Base-by-base conservation (phyloP, 2,329 filamentous ascomycete genomes). In the Ilyonectria robusta region DNA sequence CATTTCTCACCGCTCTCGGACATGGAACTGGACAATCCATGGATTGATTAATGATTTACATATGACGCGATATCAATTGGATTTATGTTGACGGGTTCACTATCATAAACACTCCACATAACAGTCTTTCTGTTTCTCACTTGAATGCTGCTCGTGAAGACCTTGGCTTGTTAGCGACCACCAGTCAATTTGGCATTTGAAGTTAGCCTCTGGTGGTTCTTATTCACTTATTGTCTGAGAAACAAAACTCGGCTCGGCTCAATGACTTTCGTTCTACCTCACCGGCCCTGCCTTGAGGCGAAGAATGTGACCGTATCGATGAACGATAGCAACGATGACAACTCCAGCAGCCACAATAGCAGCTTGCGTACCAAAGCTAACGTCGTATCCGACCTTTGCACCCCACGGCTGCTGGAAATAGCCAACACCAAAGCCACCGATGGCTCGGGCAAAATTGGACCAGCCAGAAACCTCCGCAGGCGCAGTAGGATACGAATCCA, bases 321-420 rank as follows among this genome's bases (percentile, higher is more conserved):
- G 68, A 2, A 69, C 61, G n/a, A 73, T 50, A 8, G 17, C 59
- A n/a, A 73, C 59, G 1, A 72, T 21, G 26, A 33, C 77, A 56
- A 65, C 55, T 10, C 47, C 47, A 2, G 42, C 44, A 4, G 47
- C 70, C 7, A 67, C 68, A 60, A 74, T 64, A 1, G 31, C 79
- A 35, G 79, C 78, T 74, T 84, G 82, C 1, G 79, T 83, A 1
- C 81, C 81, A 51, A 84, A 80, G 66, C 80, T 81, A 2, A 70
- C 70, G 21, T 79, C 77, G 0, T 80, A 78, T 0, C 83, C 83
- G 31, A 79, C 70, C 1, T 77, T 73, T 7, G 78, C 61, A 0
- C 78, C 83, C 85, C 85, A 87, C 4, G 48, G 59, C 46, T 85
- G 77, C 77, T 86, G 83, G 66, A 85, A 85, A 70, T 86, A 87